These are phyloP conservation scores for Calamus simplicifolius DNA, from an alignment of 176 grass and related monocot species.

Conservation along the genomic window DNA sequence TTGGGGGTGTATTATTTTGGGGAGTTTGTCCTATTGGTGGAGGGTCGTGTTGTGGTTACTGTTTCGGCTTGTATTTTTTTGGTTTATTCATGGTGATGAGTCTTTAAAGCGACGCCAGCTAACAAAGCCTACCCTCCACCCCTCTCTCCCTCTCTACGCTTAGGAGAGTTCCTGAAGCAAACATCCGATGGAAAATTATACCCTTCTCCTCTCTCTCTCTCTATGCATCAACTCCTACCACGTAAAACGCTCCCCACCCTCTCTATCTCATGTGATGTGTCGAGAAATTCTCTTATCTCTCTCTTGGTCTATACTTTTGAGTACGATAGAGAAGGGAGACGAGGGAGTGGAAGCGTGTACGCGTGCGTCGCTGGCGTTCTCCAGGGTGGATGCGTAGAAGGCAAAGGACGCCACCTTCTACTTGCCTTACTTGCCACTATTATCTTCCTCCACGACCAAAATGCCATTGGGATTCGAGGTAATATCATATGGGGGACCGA, in stretches of 20 bases:
- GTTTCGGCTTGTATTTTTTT: constrained; percentile 38
- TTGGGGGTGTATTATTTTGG: no score
- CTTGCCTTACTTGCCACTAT: not conserved
- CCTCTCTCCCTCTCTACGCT: constrained; percentile 4
- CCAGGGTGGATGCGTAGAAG: constrained; percentile 30
- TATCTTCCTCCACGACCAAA: not conserved
- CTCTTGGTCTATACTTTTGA: constrained; percentile 5
- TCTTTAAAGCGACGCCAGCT: constrained; percentile 99
- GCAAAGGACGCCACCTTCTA: constrained; percentile 26
- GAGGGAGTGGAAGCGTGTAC: constrained; percentile 25
- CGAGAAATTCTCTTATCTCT: constrained; percentile 7
- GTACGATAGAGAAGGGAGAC: constrained; percentile 9
- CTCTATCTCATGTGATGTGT: no score
- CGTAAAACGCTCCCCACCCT: constrained; percentile 15
- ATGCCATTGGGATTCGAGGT: constrained; percentile 1
- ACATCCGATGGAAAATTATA: constrained; percentile 33
- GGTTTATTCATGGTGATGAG: constrained; percentile 77
- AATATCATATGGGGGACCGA: no score
- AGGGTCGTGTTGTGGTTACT: constrained; percentile 53
- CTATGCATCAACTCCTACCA: no score
- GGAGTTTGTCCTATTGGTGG: constrained; percentile 54
- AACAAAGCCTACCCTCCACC: constrained; percentile 37
- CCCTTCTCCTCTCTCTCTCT: no score
- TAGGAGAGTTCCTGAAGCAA: constrained; percentile 96
- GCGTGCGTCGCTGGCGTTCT: constrained; percentile 22